Percentiles rank a stretch among this genome's conserved stretches.
Evolutionary conservation across 371 early-diverging fungal genomes (phyloP).

Genomic region (Coemansia sp.): DNA sequence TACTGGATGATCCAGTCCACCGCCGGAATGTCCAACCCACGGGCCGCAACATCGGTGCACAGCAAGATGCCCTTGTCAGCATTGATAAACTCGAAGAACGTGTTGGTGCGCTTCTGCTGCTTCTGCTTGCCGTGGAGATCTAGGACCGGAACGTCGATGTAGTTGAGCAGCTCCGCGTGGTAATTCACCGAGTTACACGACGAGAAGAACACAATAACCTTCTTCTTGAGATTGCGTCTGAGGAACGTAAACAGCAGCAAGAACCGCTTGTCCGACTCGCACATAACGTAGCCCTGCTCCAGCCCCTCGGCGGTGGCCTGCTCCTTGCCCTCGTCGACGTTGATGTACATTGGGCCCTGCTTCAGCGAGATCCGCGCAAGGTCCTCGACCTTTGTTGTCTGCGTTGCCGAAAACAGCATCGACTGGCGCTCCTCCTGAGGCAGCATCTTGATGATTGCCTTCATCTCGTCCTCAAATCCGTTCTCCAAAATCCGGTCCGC

Average conservation of each 20-base stretch:
- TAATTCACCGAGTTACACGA: conserved; percentile 94
- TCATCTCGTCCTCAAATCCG: conserved; percentile 99
- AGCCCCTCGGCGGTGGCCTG: conserved; percentile 91
- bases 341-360: conserved; percentile 91
- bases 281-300: conserved; percentile 96
- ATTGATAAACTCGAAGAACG: conserved; percentile 95
- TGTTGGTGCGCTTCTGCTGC: conserved; percentile 93
- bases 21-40: conserved; percentile 98
- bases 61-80: conserved; percentile 87
- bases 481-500: conserved; percentile 98
- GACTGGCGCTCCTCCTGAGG: conserved; percentile 87
- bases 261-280: conserved; percentile 87
- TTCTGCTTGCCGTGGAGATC: conserved; percentile 94
- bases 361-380: conserved; percentile 94
- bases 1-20: conserved; percentile 99
- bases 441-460: conserved; percentile 89
- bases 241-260: conserved; percentile 92
- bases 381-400: conserved; percentile 96
- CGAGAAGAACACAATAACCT: conserved; percentile 96
- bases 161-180: conserved; percentile 93
- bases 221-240: conserved; percentile 91
- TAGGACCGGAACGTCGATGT: conserved; percentile 95
- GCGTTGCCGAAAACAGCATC: conserved; percentile 98
- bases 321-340: conserved; percentile 90
- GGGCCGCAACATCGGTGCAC: conserved; percentile 98